These are phyloP conservation scores for Vigna mungo DNA, from an alignment of 306 rosid genomes.

Conservation along the genomic window DNA sequence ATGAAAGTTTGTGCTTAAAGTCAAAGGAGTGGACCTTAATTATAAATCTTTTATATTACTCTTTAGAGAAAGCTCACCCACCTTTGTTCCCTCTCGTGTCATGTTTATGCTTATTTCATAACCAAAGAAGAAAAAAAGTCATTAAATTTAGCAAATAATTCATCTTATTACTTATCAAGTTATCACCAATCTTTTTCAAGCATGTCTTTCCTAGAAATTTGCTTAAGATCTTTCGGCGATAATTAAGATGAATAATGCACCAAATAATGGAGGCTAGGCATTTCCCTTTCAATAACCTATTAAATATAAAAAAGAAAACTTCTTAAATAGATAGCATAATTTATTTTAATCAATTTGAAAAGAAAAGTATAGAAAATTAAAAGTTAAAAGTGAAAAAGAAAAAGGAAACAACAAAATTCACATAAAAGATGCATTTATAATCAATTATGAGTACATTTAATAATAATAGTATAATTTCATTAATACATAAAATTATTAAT, in stretches of 20 bases:
- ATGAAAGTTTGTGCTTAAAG: constrained; percentile 47
- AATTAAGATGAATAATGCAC: neutral
- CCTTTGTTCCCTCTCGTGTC: constrained; percentile 26
- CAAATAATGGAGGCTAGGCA: neutral
- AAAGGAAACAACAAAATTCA: too few species aligned
- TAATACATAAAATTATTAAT: too few species aligned
- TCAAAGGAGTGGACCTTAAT: constrained; percentile 58
- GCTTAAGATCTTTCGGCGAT: neutral
- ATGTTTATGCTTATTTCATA: neutral
- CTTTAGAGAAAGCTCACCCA: neutral
- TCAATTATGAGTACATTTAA: too few species aligned
- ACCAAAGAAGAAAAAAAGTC: constrained; percentile 49
- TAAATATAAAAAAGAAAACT: neutral
- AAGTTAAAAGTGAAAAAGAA: too few species aligned
- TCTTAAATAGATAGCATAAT: too few species aligned
- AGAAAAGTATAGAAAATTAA: too few species aligned
- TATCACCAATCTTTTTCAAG: neutral
- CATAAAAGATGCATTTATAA: too few species aligned
- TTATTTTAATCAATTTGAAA: too few species aligned
- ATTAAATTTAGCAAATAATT: constrained; percentile 45
- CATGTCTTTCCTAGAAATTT: neutral
- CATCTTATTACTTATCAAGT: constrained; percentile 1
- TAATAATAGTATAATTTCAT: too few species aligned
- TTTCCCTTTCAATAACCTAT: neutral
- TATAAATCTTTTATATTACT: constrained; percentile 27